Percentiles rank a stretch among this genome's conserved stretches.
Evolutionary conservation across 2,329 filamentous ascomycete genomes (phyloP).

Genomic region (Xylariales sp.): DNA sequence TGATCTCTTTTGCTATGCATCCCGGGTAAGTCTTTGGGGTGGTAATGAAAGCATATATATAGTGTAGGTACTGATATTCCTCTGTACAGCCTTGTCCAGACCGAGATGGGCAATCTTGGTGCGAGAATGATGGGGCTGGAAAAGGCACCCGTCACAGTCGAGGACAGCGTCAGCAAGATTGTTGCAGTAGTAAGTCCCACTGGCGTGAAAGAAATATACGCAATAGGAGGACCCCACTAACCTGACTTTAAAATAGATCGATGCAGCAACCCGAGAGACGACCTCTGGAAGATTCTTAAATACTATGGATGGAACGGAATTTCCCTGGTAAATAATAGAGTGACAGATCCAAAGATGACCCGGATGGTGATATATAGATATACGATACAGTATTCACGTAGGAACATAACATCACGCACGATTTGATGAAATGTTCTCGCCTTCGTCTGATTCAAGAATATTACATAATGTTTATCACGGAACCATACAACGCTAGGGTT

Average conservation of each 20-base stretch:
- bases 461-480: too few relatives aligned
- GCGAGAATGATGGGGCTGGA: conserved; percentile 3
- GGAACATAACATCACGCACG: too few relatives aligned
- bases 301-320: not conserved
- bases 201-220: not conserved
- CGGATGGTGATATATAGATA: too few relatives aligned
- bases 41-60: not conserved
- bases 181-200: not conserved
- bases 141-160: not conserved
- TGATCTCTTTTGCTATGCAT: not conserved
- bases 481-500: too few relatives aligned
- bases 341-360: too few relatives aligned
- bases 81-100: conserved; percentile 10
- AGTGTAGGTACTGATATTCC: not conserved
- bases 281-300: conserved; percentile 9
- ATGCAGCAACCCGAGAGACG: conserved; percentile 7
- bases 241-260: conserved; percentile 1
- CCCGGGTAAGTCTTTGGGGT: conserved; percentile 1
- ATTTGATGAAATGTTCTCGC: too few relatives aligned
- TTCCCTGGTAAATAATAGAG: not conserved
- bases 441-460: too few relatives aligned
- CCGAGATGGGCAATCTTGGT: not conserved
- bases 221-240: not conserved
- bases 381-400: too few relatives aligned
- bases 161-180: conserved; percentile 1